Conservation (phyloP, 2,329 filamentous ascomycete species). For the Aspergillus ruber region DNA sequence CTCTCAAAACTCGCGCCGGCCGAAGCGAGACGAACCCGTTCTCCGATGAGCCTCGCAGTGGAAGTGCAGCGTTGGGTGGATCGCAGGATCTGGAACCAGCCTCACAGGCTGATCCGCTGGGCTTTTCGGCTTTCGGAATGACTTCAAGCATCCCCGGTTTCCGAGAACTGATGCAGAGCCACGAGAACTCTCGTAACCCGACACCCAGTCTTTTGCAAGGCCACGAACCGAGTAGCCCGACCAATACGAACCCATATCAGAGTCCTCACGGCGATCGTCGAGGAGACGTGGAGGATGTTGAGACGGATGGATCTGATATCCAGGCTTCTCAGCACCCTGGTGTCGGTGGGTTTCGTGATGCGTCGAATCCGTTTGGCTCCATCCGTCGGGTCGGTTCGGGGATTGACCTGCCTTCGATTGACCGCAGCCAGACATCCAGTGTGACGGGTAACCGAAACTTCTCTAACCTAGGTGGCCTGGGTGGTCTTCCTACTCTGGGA, state of each 20-base stretch:
- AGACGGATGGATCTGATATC: constrained; percentile 50
- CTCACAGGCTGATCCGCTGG: constrained; percentile 48
- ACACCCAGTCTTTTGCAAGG: constrained; percentile 45
- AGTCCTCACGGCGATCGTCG: constrained; percentile 71
- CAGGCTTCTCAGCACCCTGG: constrained; percentile 46
- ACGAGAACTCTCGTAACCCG: constrained; percentile 53
- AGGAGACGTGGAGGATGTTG: constrained; percentile 56
- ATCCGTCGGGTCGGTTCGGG: constrained; percentile 48
- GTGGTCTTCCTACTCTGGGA: constrained; percentile 50
- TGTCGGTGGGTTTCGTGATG: constrained; percentile 49
- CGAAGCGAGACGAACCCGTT: constrained; percentile 47
- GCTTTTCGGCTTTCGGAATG: constrained; percentile 57
- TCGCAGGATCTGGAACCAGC: constrained; percentile 62
- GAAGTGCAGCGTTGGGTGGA: constrained; percentile 65
- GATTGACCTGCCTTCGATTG: constrained; percentile 59
- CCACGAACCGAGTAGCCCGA: constrained; percentile 76
- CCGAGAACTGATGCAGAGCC: constrained; percentile 51
- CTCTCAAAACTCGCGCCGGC: constrained; percentile 40
- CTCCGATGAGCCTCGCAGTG: constrained; percentile 46
- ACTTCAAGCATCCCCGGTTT: constrained; percentile 52
- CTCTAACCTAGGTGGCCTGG: constrained; percentile 49
- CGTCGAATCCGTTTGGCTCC: constrained; percentile 49
- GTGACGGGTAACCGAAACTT: constrained; percentile 69
- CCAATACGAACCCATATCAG: constrained; percentile 92
- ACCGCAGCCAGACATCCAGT: constrained; percentile 89